A percentile compares a stretch with the other conserved stretches of the same genome.
Evolutionary conservation across 352 stramenopile genomes (phyloP).

Genomic region (Phytophthora multivora): DNA sequence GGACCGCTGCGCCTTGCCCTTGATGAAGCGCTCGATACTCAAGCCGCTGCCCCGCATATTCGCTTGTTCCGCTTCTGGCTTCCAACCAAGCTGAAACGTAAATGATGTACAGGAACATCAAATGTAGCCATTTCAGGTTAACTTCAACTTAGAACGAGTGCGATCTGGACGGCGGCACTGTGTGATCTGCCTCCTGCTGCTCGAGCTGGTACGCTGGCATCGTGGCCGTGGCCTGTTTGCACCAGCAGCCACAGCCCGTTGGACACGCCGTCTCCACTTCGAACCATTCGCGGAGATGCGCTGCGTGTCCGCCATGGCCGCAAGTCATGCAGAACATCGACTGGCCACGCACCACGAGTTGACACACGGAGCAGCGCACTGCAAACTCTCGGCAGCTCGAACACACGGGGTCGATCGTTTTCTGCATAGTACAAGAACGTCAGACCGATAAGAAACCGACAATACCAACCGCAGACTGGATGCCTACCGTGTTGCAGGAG

Average conservation of each 20-base stretch:
- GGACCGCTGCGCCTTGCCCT: slow-evolving; percentile 79
- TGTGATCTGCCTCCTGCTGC: slow-evolving; percentile 34
- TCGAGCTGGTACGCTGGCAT: slow-evolving; percentile 37
- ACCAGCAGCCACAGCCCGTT: slow-evolving; percentile 87
- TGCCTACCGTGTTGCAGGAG: slow-evolving; percentile 61
- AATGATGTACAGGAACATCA: slow-evolving; percentile 9
- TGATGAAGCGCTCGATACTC: slow-evolving; percentile 88
- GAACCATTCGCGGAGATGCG: slow-evolving; percentile 83
- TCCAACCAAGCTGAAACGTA: slow-evolving; percentile 13
- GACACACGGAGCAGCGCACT: slow-evolving; percentile 80
- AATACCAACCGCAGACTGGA: neutral
- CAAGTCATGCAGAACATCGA: slow-evolving; percentile 90
- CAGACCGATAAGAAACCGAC: no score
- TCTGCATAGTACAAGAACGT: slow-evolving; percentile 31
- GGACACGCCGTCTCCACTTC: slow-evolving; percentile 71
- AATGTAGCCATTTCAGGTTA: slow-evolving; percentile 16
- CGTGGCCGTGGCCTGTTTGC: slow-evolving; percentile 72
- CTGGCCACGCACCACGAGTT: slow-evolving; percentile 82
- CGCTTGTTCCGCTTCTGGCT: slow-evolving; percentile 5
- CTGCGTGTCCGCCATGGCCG: slow-evolving; percentile 76
- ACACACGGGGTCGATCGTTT: slow-evolving; percentile 63
- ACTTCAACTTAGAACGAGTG: slow-evolving; percentile 63
- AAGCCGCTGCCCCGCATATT: slow-evolving; percentile 70
- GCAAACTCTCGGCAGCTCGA: slow-evolving; percentile 72
- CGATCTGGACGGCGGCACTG: slow-evolving; percentile 48